These are phyloP conservation scores for Carex arenaria DNA, from an alignment of 202 grass and related monocot species.

Conservation along the genomic window DNA sequence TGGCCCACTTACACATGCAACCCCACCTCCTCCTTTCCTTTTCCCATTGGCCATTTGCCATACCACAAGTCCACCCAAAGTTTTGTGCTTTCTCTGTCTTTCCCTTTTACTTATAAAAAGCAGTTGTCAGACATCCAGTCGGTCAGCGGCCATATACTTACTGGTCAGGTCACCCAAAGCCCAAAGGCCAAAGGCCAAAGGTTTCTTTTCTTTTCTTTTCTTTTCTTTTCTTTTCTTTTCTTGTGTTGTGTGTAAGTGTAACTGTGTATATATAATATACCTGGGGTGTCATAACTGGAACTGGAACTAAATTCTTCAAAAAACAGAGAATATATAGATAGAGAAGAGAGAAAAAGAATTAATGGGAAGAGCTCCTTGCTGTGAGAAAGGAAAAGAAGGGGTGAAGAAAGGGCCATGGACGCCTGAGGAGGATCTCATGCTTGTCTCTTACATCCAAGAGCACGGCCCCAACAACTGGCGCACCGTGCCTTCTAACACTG, in stretches of 20 bases:
- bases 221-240: no score
- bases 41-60: no score
- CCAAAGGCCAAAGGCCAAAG: background rate
- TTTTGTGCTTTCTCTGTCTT: no score
- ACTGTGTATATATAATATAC: constrained; percentile 4
- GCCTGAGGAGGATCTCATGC: constrained; percentile 78
- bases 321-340: no score
- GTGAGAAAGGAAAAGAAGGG: constrained; percentile 48
- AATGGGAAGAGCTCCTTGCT: constrained; percentile 77
- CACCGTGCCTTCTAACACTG: constrained; percentile 61
- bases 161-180: background rate
- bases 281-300: background rate
- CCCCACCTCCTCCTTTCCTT: background rate
- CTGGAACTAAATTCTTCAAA: background rate
- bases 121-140: background rate
- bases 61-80: no score
- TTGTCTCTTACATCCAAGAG: constrained; percentile 78
- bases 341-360: background rate
- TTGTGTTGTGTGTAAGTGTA: background rate
- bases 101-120: background rate
- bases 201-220: no score
- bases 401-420: constrained; percentile 94
- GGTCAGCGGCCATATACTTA: background rate
- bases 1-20: no score
- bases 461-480: constrained; percentile 76